Evolutionary conservation across 805 yeast species (phyloP), one percentile per base, ranked within the genome.

Genomic region (Candida morakotiae): DNA sequence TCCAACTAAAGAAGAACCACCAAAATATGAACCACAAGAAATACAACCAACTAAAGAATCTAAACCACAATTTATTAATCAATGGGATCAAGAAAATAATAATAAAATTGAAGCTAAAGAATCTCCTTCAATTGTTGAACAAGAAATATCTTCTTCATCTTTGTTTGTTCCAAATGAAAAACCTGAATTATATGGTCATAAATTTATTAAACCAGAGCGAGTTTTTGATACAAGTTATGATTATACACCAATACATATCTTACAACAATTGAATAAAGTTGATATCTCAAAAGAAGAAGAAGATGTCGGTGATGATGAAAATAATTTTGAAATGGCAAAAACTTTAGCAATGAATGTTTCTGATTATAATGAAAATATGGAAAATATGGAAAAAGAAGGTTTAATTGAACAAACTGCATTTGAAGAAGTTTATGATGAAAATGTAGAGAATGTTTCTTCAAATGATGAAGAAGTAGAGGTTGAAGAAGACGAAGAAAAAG

Each of bases 1-100:
- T 38, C 70, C 78, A 6, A 55, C 73, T 1, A 46, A 36, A 9
- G 65, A 59, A 31, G 59, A 63, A 7, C 77, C 77, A 8, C 77
- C 78, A 16, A 48, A 44, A 14, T 32, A 34, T 17, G 34, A 37
- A 10, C 16, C 18, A 20, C 15, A 25, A 10, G 21, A 29, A 9
- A 19, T 8, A 19, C 36, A 16, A 4, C 28, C 21, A 11, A n/a
- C 18, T n/a, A 24, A 9, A n/a, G 16, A 39, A 20, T 22, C 22
- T 13, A 20, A 13, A 9, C 21, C 26, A 14, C 13, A 9, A 1
- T 25, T n/a, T 16, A 9, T 16, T 4, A 28, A 35, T 19, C 24
- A 24, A 5, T 39, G 34, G 25, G 28, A 36, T 4, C 37, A 37
- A 3, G 24, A 18, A n/a, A 24, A 37, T 21, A 17, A 30, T 5